These are phyloP conservation scores for Citrus glauca DNA, from an alignment of 345 rosid species.

Conservation along the genomic window DNA sequence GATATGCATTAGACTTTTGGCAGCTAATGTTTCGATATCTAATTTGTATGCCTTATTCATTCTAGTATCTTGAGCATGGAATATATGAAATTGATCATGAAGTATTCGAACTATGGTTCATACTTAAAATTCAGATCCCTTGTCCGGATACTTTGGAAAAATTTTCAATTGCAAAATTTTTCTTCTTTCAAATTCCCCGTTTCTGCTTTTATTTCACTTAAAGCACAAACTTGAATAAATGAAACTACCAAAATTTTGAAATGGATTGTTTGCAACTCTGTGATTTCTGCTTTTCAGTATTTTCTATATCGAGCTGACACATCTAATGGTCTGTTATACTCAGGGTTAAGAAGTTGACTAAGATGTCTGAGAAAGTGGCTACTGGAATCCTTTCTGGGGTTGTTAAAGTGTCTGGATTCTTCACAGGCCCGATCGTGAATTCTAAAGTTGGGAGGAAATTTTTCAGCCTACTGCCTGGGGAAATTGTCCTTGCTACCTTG, in stretches of 20 bases:
- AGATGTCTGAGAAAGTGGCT: conserved; percentile 78
- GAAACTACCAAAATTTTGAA: not conserved
- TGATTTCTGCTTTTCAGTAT: not conserved
- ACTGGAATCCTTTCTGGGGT: conserved; percentile 78
- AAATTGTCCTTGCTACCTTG: conserved; percentile 86
- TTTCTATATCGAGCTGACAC: not conserved
- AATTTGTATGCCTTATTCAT: not conserved
- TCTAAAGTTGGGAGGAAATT: conserved; percentile 82
- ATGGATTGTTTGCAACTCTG: not conserved
- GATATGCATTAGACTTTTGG: not conserved
- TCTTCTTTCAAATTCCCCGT: no score
- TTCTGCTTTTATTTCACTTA: no score
- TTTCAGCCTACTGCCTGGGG: conserved; percentile 79
- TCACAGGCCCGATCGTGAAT: conserved; percentile 78
- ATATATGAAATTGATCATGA: no score
- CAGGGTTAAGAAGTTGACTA: conserved; percentile 87
- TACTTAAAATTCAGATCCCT: no score
- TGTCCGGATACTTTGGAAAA: no score
- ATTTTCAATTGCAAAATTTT: no score
- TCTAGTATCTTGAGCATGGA: no score
- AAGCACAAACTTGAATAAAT: no score
- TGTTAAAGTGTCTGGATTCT: conserved; percentile 68
- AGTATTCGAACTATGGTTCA: no score
- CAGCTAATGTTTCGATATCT: not conserved
- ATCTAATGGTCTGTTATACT: not conserved